These are phyloP conservation scores for Coniochaeta sp. DNA, from an alignment of 2,329 filamentous ascomycete species.

Conservation along the genomic window DNA sequence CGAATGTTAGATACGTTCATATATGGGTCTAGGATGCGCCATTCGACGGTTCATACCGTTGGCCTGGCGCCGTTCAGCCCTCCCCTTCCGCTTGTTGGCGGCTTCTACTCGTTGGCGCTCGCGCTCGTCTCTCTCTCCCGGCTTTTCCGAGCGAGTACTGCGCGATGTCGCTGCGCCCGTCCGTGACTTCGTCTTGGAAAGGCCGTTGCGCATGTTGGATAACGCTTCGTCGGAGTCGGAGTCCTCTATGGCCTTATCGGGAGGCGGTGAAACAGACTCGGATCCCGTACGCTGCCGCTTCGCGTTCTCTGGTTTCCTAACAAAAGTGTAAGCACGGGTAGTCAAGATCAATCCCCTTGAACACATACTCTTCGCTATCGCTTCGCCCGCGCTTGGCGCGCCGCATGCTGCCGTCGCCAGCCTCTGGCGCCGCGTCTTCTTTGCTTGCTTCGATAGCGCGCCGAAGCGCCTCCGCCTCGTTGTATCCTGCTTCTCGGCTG, in stretches of 20 bases:
- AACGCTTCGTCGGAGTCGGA: slow-evolving; percentile 73
- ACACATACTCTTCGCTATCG: slow-evolving; percentile 78
- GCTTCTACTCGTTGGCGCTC: slow-evolving; percentile 69
- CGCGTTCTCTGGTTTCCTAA: slow-evolving; percentile 59
- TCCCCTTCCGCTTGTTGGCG: slow-evolving; percentile 71
- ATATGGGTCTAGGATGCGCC: not conserved
- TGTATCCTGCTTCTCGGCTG: slow-evolving; percentile 88
- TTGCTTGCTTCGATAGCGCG: slow-evolving; percentile 94
- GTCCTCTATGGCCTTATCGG: slow-evolving; percentile 49
- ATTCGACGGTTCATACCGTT: slow-evolving; percentile 53
- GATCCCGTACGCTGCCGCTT: slow-evolving; percentile 84
- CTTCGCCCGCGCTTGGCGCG: slow-evolving; percentile 79
- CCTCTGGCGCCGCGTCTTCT: slow-evolving; percentile 56
- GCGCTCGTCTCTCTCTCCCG: slow-evolving; percentile 61
- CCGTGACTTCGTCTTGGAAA: slow-evolving; percentile 49
- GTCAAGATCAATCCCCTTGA: slow-evolving; percentile 27
- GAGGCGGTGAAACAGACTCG: slow-evolving; percentile 56
- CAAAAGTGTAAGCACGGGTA: slow-evolving; percentile 14
- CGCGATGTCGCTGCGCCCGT: slow-evolving; percentile 39
- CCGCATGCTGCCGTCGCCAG: slow-evolving; percentile 46
- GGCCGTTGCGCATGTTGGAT: slow-evolving; percentile 37
- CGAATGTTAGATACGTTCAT: not conserved
- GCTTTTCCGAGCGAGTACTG: slow-evolving; percentile 47
- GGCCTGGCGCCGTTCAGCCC: slow-evolving; percentile 70
- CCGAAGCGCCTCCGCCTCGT: slow-evolving; percentile 84